These are phyloP conservation scores for Aspergillus sergii DNA, from an alignment of 2,329 filamentous ascomycete genomes.

Conservation along the genomic window DNA sequence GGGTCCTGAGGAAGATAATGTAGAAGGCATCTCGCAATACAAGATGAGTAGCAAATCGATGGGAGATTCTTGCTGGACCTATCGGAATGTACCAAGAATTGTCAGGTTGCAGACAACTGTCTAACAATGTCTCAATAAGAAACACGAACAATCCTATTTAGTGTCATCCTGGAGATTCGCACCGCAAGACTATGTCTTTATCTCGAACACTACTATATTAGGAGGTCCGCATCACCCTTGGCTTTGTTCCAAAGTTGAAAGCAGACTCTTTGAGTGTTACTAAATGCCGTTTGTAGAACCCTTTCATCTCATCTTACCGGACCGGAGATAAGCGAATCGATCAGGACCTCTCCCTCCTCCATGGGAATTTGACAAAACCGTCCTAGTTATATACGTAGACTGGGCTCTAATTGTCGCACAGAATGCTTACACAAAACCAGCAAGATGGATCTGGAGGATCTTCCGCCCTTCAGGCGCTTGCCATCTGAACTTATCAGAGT, in stretches of 20 bases:
- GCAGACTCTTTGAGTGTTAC: neutral
- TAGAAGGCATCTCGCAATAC: too few relatives aligned
- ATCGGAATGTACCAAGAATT: neutral
- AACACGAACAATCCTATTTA: neutral
- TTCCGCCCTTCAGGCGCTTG: neutral
- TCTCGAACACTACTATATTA: neutral
- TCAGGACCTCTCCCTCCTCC: neutral
- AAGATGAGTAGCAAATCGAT: too few relatives aligned
- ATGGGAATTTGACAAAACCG: neutral
- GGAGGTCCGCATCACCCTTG: neutral
- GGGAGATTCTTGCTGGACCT: too few relatives aligned
- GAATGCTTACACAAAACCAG: neutral
- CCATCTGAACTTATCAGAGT: neutral
- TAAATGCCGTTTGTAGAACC: neutral
- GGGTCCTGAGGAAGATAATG: too few relatives aligned
- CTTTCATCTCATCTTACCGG: neutral
- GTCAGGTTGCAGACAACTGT: neutral
- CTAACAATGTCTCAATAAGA: neutral
- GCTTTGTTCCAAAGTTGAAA: neutral
- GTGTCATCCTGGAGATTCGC: neutral
- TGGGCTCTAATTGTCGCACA: neutral
- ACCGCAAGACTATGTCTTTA: neutral
- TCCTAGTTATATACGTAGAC: neutral
- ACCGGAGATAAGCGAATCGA: neutral
- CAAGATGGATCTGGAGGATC: neutral